Evolutionary conservation across 352 stramenopile species (phyloP), one percentile per base, ranked within the genome.

Genomic region (Blastocystis sp.): DNA sequence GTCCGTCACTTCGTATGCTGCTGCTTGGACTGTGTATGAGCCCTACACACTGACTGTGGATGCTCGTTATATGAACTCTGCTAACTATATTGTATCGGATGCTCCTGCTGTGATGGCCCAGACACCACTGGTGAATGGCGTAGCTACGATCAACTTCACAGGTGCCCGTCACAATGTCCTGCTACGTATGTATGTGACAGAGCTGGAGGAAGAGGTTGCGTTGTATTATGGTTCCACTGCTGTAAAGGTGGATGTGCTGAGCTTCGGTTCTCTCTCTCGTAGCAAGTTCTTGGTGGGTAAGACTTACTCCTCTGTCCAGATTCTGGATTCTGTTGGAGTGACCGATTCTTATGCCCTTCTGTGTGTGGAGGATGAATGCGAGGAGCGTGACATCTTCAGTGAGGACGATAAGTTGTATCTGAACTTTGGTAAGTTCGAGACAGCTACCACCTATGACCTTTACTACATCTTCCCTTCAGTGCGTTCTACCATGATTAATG

Each of bases 11-110:
- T 42, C 44, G 1, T 68, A 24, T 24, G 48, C 33, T 30, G n/a
- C 53, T 30, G 48, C 19, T 17, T 84, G 73, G 73, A 84, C 73
- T 22, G 53, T 68, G 53, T 60, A 84, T 57, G 73, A 84, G 73
- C 53, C 56, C 22, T 84, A 84, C 30, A 33, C 54, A 17, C 53
- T 84, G 73, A 42, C 22, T 22, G 15, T 84, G 22, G 33, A 37
- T 44, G 48, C 42, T 19, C 51, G 48, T 0, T 66, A 68, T 35
- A n/a, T 84, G 73, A 68, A 84, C 11, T 22, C 42, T 40, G 51
- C 7, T 1, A 68, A 68, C 22, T 54, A 51, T 22, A 40, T 84
- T 17, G 30, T 42, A 24, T 51, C 57, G 51, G 66, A 78, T 57
- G 44, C 27, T 42, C 22, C 66, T 19, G 5, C 57, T 4, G 66